Base-by-base conservation (phyloP, 129 eudicot genomes). In the Centaurea solstitialis region DNA sequence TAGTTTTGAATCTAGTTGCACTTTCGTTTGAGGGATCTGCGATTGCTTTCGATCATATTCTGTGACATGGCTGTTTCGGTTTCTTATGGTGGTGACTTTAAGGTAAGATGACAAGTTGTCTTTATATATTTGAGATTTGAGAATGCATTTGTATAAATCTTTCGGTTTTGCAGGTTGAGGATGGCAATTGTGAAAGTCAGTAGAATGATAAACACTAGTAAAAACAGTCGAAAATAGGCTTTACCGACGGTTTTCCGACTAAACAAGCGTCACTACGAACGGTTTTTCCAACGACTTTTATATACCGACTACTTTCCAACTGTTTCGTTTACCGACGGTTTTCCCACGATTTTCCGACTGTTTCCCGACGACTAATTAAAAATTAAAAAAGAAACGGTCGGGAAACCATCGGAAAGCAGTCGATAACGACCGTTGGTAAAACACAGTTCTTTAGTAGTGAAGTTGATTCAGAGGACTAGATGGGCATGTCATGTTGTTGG, bases 401-500 rank as follows among this genome's bases (percentile, higher is more conserved):
- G 30, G 1, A 26, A 0, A 26, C 30, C 30, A 26, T 26, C 30
- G 30, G 30, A 26, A 26, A 26, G 2, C 30, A 26, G 30, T 26
- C 30, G n/a, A n/a, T n/a, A n/a, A n/a, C n/a, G n/a, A n/a, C n/a
- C n/a, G n/a, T n/a, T n/a, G 30, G 30, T 26, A 26, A 26, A 0
- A 26, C 30, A 26, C 30, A 26, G n/a, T 26, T 26, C 30, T 26
- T 26, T 26, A 26, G 30, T 26, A 26, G 30, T 26, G 30, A 26
- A 26, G 30, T 45, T 26, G 66, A 37, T 22, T 75, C 89, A 81
- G 75, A 90, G 69, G 28, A 72, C 78, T 83, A 93, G 99, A 64
- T 95, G 98, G 99, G 87, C 85, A 57, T 95, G 99, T 75, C 98
- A 95, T 84, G 91, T 97, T 74, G 90, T 95, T 80, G 99, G 98